Conservation (phyloP, 345 rosid species). For the Corchorus capsularis region DNA sequence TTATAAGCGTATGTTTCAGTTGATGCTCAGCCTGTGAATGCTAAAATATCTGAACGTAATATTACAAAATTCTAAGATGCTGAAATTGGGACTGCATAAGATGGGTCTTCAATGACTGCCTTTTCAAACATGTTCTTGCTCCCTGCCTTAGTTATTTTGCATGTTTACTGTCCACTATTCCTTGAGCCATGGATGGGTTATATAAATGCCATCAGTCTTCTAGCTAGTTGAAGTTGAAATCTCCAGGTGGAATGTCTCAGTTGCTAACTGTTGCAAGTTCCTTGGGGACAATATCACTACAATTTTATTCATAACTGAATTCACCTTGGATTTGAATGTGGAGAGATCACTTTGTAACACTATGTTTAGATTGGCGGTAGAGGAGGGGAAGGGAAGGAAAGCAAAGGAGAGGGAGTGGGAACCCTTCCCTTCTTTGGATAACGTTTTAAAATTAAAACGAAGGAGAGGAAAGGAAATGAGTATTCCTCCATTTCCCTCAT, state of each 20-base stretch:
- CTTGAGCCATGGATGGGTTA: not conserved
- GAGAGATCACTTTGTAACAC: not conserved
- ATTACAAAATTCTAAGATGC: not conserved
- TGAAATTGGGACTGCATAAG: not conserved
- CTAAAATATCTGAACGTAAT: not conserved
- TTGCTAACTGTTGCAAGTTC: not conserved
- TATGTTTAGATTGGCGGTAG: too few species aligned
- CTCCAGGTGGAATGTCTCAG: not conserved
- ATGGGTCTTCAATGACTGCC: constrained; percentile 1
- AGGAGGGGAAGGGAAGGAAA: too few species aligned
- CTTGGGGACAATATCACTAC: not conserved
- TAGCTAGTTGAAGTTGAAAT: not conserved
- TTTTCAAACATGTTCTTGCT: constrained; percentile 5
- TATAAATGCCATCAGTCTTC: not conserved
- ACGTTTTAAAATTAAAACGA: too few species aligned
- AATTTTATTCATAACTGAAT: not conserved
- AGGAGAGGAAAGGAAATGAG: too few species aligned
- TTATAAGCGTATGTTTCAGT: too few species aligned
- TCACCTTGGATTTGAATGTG: not conserved
- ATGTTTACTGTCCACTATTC: not conserved
- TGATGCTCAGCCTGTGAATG: too few species aligned
- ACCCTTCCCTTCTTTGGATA: too few species aligned
- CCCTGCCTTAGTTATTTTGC: constrained; percentile 1
- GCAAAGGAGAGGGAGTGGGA: too few species aligned
- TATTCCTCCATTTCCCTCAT: too few species aligned